Percentiles rank a stretch among this genome's conserved stretches.
Evolutionary conservation across 2,329 filamentous ascomycete genomes (phyloP).

Genomic region (Phaeosphaeria sp.): DNA sequence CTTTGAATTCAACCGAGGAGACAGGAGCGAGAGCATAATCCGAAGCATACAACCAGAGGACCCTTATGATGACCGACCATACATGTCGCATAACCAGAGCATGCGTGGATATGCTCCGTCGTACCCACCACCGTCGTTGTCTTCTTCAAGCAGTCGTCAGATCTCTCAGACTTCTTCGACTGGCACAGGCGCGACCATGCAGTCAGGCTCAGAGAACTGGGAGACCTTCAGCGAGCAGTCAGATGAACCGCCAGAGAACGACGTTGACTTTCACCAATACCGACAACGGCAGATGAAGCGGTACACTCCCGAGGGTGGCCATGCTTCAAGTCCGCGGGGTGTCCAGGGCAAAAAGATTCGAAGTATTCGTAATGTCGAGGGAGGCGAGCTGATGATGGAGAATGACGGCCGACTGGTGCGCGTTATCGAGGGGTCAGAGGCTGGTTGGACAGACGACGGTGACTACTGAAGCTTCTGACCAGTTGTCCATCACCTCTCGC

Average conservation of each 20-base stretch:
- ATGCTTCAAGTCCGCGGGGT: constrained; percentile 40
- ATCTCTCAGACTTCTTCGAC: constrained; percentile 69
- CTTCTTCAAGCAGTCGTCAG: constrained; percentile 61
- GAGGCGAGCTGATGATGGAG: constrained; percentile 47
- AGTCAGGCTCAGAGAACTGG: constrained; percentile 94
- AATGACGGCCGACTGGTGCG: constrained; percentile 53
- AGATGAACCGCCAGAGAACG: constrained; percentile 67
- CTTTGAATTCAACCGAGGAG: constrained; percentile 48
- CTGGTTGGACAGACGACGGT: constrained; percentile 60
- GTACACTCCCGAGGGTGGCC: constrained; percentile 51
- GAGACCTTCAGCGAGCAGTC: constrained; percentile 91
- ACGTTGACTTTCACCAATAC: constrained; percentile 82
- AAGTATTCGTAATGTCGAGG: constrained; percentile 56
- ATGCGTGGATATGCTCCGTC: constrained; percentile 34
- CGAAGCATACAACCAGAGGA: constrained; percentile 75
- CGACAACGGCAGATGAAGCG: constrained; percentile 73
- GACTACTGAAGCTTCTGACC: constrained; percentile 36
- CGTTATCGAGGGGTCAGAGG: constrained; percentile 58
- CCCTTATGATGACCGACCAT: constrained; percentile 72
- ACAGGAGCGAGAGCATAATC: constrained; percentile 65
- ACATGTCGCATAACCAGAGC: constrained; percentile 40
- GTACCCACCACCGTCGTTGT: constrained; percentile 35
- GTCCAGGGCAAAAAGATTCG: constrained; percentile 46
- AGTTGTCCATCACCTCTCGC: neutral
- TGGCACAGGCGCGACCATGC: constrained; percentile 61